These are phyloP conservation scores for Monascus ruber DNA, from an alignment of 2,329 filamentous ascomycete genomes.

Conservation along the genomic window DNA sequence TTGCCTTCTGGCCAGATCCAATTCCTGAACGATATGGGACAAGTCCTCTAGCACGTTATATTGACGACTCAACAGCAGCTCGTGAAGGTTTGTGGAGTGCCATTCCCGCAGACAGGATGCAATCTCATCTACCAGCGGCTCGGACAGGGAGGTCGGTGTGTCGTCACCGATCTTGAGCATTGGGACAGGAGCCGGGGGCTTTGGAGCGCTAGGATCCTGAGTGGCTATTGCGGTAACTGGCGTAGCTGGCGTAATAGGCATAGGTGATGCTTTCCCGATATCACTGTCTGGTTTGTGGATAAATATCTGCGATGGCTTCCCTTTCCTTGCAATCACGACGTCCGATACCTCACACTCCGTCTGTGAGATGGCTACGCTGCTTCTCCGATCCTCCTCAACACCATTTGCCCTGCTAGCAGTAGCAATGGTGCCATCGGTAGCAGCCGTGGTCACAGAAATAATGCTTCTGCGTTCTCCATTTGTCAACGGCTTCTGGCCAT, in stretches of 20 bases:
- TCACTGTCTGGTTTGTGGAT: conserved; percentile 27
- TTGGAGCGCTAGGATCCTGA: conserved; percentile 52
- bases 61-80: conserved; percentile 70
- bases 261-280: conserved; percentile 17
- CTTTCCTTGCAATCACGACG: conserved; percentile 25
- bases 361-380: conserved; percentile 17
- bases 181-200: conserved; percentile 83
- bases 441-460: neutral
- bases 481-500: conserved; percentile 17
- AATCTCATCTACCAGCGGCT: conserved; percentile 94
- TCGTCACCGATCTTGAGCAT: conserved; percentile 98
- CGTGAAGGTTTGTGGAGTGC: conserved; percentile 95
- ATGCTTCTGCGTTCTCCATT: neutral
- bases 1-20: conserved; percentile 78
- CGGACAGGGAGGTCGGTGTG: conserved; percentile 75
- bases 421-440: conserved; percentile 20
- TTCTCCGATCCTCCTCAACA: conserved; percentile 16
- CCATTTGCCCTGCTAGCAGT: conserved; percentile 25
- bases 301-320: conserved; percentile 30
- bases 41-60: conserved; percentile 74
- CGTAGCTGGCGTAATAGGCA: conserved; percentile 20
- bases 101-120: conserved; percentile 93
- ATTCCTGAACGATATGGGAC: conserved; percentile 64
- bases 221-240: conserved; percentile 15
- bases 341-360: conserved; percentile 18